phyloP scores from a whole-genome alignment of 495 filamentous ascomycete species.

The Pyrenopolyporus hunteri region DNA sequence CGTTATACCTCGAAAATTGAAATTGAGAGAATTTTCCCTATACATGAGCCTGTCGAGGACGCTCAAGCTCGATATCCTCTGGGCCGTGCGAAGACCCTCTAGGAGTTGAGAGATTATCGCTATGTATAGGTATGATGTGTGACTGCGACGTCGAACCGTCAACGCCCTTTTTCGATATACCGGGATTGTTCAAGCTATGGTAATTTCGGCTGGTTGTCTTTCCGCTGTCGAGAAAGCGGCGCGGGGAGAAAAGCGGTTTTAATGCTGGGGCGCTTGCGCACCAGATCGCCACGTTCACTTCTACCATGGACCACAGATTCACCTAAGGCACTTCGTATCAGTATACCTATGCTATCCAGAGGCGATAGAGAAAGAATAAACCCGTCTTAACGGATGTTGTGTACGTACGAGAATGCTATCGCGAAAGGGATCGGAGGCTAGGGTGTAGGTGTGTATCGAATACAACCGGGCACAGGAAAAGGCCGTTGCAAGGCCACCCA shows the following conservation, averaged over 20 bases:
- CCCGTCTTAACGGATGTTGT: background rate
- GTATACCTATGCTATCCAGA: background rate
- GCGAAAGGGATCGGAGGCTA: constrained; percentile 45
- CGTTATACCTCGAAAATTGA: too few relatives aligned
- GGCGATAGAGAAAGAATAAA: background rate
- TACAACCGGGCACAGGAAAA: constrained; percentile 55
- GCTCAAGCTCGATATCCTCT: constrained; percentile 26
- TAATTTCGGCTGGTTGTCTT: constrained; percentile 24
- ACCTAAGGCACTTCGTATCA: constrained; percentile 38
- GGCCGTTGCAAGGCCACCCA: constrained; percentile 53
- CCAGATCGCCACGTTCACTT: constrained; percentile 45
- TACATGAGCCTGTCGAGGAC: constrained; percentile 2
- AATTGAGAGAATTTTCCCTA: background rate
- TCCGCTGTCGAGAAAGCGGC: constrained; percentile 23
- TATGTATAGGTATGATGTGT: constrained; percentile 6
- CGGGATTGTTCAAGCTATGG: constrained; percentile 1
- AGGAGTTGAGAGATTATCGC: constrained; percentile 5
- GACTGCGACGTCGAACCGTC: constrained; percentile 29
- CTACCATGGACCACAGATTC: constrained; percentile 55
- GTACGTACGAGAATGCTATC: constrained; percentile 41
- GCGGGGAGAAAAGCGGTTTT: constrained; percentile 33
- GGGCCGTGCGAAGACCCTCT: constrained; percentile 2
- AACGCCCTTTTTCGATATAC: constrained; percentile 1
- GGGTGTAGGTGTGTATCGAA: constrained; percentile 47
- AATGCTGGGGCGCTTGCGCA: constrained; percentile 43